Percentiles rank a stretch among this genome's conserved stretches.
phyloP scores from a whole-genome alignment of 2,329 filamentous ascomycete species.

The Cordyceps pruinosa region DNA sequence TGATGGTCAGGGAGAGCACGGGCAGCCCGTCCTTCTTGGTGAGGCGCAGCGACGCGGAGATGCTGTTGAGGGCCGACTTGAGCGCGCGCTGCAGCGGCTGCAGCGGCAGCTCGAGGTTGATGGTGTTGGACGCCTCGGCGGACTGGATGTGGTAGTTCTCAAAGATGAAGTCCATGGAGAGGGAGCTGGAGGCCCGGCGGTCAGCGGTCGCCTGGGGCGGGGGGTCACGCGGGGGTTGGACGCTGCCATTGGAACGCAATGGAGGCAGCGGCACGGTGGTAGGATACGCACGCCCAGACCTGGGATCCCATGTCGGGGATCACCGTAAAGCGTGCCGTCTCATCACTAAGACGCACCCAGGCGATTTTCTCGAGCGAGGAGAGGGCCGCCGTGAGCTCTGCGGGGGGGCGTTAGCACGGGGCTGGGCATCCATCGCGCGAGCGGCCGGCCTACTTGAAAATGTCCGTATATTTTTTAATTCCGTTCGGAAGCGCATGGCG shows the following conservation, averaged over 20 bases:
- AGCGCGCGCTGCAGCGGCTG: constrained; percentile 83
- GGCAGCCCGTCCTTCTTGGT: constrained; percentile 89
- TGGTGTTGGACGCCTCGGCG: constrained; percentile 73
- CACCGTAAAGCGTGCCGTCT: constrained; percentile 86
- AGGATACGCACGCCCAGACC: constrained; percentile 75
- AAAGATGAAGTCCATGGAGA: constrained; percentile 77
- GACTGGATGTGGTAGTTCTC: constrained; percentile 80
- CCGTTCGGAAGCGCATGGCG: constrained; percentile 58
- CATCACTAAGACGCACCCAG: constrained; percentile 84
- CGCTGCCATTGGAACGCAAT: not conserved
- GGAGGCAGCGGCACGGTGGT: not conserved
- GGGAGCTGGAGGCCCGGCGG: constrained; percentile 38
- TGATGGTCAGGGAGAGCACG: constrained; percentile 83
- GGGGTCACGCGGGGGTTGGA: too few relatives aligned
- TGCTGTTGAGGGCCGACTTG: constrained; percentile 75
- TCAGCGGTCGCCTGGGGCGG: not conserved
- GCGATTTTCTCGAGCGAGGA: constrained; percentile 71
- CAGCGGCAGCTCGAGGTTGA: constrained; percentile 95
- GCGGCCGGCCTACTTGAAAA: constrained; percentile 46
- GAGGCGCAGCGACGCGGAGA: constrained; percentile 75
- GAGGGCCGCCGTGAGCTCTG: constrained; percentile 56
- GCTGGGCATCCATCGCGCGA: too few relatives aligned
- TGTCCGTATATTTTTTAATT: constrained; percentile 58
- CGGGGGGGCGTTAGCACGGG: not conserved
- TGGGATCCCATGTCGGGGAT: constrained; percentile 92